Evolutionary conservation across 495 filamentous ascomycete species (phyloP).

Genomic region (Parmelia sp.): DNA sequence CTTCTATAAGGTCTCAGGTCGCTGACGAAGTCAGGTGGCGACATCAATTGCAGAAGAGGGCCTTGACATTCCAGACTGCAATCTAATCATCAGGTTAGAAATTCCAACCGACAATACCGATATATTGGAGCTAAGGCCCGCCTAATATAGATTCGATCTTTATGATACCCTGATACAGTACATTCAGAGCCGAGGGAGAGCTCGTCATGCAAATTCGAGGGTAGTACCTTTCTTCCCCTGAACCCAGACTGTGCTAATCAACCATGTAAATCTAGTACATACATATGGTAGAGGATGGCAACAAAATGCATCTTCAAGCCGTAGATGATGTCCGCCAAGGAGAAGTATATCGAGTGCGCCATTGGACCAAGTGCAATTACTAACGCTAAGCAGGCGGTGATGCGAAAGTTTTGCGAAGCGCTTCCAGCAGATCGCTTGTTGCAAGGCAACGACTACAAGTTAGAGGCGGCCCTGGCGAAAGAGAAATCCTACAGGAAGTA

Average conservation of each 20-base stretch:
- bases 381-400: slow-evolving; percentile 32
- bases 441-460: slow-evolving; percentile 51
- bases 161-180: slow-evolving; percentile 90
- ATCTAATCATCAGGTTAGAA: slow-evolving; percentile 63
- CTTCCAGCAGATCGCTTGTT: slow-evolving; percentile 73
- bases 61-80: slow-evolving; percentile 93
- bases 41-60: slow-evolving; percentile 95
- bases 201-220: slow-evolving; percentile 64
- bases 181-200: slow-evolving; percentile 89
- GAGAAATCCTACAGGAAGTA: slow-evolving; percentile 52
- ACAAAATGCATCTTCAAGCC: slow-evolving; percentile 49
- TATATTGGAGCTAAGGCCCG: neutral
- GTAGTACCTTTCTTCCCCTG: slow-evolving; percentile 21
- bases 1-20: slow-evolving; percentile 68
- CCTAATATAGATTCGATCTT: slow-evolving; percentile 64
- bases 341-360: slow-evolving; percentile 29
- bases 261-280: slow-evolving; percentile 51
- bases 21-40: slow-evolving; percentile 50
- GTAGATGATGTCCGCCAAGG: slow-evolving; percentile 50
- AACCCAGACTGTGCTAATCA: neutral
- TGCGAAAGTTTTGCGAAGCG: slow-evolving; percentile 67
- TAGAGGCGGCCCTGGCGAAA: slow-evolving; percentile 49
- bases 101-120: slow-evolving; percentile 1
- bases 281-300: slow-evolving; percentile 70
- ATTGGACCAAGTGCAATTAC: neutral